Evolutionary conservation across 164 flowering plant species (phyloP).

Genomic region (Vitis rotundifolia): DNA sequence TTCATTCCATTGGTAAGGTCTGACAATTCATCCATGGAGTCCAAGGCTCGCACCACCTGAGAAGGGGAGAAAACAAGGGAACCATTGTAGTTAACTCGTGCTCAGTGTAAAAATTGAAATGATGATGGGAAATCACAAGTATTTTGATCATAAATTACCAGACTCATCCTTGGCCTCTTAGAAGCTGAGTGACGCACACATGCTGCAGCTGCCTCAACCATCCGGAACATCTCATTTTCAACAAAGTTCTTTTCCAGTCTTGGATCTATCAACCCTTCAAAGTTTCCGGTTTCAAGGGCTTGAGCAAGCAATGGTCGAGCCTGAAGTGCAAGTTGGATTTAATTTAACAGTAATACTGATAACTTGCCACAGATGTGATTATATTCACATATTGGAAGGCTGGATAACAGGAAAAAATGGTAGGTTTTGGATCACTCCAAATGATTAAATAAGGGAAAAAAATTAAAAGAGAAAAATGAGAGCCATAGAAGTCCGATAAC

Average conservation of each 20-base stretch:
- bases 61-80: not conserved
- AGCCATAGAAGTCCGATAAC: too few species aligned
- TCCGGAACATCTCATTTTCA: slow-evolving; percentile 46
- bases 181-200: slow-evolving; percentile 60
- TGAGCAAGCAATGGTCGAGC: slow-evolving; percentile 54
- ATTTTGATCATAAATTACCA: slow-evolving; percentile 22
- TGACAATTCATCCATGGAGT: slow-evolving; percentile 38
- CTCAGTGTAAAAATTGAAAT: not conserved
- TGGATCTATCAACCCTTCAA: slow-evolving; percentile 45
- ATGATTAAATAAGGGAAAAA: too few species aligned
- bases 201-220: slow-evolving; percentile 69
- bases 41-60: slow-evolving; percentile 57
- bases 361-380: too few species aligned
- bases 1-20: slow-evolving; percentile 57
- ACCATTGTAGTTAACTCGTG: not conserved
- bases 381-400: too few species aligned
- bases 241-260: slow-evolving; percentile 44
- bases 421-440: too few species aligned
- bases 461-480: too few species aligned
- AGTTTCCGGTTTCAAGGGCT: slow-evolving; percentile 40
- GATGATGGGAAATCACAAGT: not conserved
- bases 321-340: slow-evolving; percentile 24
- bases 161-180: slow-evolving; percentile 59
- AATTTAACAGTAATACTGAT: too few species aligned
- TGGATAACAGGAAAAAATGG: too few species aligned